A percentile compares a stretch with the other conserved stretches of the same genome.
These are phyloP conservation scores for Nakazawaea peltata DNA, from an alignment of 805 yeast genomes.

Conservation along the genomic window DNA sequence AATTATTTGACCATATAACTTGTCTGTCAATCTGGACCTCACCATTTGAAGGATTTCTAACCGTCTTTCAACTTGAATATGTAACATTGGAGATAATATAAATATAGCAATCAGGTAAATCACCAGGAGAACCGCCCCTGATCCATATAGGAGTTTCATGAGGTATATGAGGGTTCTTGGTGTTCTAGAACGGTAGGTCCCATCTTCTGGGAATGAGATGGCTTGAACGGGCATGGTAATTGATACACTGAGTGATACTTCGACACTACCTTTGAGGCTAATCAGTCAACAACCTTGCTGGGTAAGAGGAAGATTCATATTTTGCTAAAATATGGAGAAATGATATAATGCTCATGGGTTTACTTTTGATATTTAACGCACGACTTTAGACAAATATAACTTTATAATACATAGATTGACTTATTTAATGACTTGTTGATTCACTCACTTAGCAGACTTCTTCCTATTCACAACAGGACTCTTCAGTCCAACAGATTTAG, in stretches of 20 bases:
- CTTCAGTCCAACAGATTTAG: conserved; percentile 4
- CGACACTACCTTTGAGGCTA: too few species aligned
- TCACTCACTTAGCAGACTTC: conserved; percentile 1
- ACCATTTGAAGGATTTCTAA: conserved; percentile 22
- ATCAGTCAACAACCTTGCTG: too few species aligned
- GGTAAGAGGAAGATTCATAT: too few species aligned
- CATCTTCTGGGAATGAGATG: conserved; percentile 26
- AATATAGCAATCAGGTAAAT: conserved; percentile 24
- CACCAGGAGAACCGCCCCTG: conserved; percentile 24
- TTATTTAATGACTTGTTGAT: too few species aligned
- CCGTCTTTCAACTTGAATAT: conserved; percentile 30
- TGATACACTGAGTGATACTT: not conserved
- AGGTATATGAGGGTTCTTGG: conserved; percentile 22
- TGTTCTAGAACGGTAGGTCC: conserved; percentile 7
- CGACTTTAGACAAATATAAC: too few species aligned
- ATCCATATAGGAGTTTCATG: conserved; percentile 22
- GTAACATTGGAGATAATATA: conserved; percentile 31
- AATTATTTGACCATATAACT: conserved; percentile 19
- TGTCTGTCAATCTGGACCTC: conserved; percentile 20
- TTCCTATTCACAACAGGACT: conserved; percentile 5
- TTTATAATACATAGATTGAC: too few species aligned
- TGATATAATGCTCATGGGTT: too few species aligned
- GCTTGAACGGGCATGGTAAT: conserved; percentile 11
- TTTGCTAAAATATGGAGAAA: too few species aligned
- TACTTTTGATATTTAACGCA: too few species aligned